Percentiles rank a stretch among this genome's conserved stretches.
Conservation (phyloP, 1,139 yeast species). For the Sugiyamaella paludigena region DNA sequence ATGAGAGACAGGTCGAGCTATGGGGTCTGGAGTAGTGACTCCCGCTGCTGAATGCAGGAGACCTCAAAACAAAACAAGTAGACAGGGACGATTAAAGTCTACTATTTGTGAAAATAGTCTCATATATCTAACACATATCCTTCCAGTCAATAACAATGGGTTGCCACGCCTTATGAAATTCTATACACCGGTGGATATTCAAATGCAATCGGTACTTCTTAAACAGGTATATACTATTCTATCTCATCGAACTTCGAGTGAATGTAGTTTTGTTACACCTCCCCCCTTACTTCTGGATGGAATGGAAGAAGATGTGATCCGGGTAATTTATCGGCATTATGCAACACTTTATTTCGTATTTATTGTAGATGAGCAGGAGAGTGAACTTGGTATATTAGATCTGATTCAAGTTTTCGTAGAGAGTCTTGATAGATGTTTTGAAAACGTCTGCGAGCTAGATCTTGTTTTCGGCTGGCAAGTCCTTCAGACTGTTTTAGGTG, state of each 20-base stretch:
- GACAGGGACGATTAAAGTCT: too few relatives aligned
- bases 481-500: slow-evolving; percentile 77
- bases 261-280: slow-evolving; percentile 78
- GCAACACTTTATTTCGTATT: slow-evolving; percentile 94
- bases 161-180: slow-evolving; percentile 87
- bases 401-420: slow-evolving; percentile 96
- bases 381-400: slow-evolving; percentile 90
- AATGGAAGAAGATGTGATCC: slow-evolving; percentile 63
- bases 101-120: too few relatives aligned
- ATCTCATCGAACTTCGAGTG: slow-evolving; percentile 63
- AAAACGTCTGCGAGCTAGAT: slow-evolving; percentile 92
- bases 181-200: slow-evolving; percentile 84
- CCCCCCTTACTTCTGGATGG: slow-evolving; percentile 57
- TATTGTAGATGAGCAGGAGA: slow-evolving; percentile 92
- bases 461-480: slow-evolving; percentile 98
- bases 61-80: too few relatives aligned
- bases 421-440: slow-evolving; percentile 86
- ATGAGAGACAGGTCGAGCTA: too few relatives aligned
- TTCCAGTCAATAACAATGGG: slow-evolving; percentile 93
- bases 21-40: too few relatives aligned
- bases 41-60: too few relatives aligned
- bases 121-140: too few relatives aligned
- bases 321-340: slow-evolving; percentile 89
- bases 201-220: slow-evolving; percentile 68
- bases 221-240: slow-evolving; percentile 74